Conservation (phyloP, 176 grass and related monocot species). For the Olyra latifolia region DNA sequence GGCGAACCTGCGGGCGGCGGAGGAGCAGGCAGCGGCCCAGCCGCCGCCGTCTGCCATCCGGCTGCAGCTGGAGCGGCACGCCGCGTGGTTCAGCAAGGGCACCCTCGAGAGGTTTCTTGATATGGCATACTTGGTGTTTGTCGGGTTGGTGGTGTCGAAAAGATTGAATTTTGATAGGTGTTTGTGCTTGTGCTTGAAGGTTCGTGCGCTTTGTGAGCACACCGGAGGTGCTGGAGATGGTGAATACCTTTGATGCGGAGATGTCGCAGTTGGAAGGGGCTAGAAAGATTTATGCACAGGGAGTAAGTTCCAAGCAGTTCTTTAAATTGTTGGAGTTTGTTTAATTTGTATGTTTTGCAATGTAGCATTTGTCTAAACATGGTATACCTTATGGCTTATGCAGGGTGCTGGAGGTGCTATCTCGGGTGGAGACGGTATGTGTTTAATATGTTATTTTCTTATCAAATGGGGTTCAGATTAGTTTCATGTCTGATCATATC, state of each 20-base stretch:
- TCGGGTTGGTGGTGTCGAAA: neutral
- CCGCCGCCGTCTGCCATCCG: constrained; percentile 49
- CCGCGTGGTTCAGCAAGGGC: constrained; percentile 91
- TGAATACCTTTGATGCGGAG: constrained; percentile 77
- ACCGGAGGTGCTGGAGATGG: constrained; percentile 88
- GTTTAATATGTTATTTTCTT: constrained; percentile 2
- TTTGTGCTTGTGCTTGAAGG: constrained; percentile 47
- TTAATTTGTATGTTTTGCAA: constrained; percentile 3
- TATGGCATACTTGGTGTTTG: neutral
- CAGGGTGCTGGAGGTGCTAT: constrained; percentile 65
- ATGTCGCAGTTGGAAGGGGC: constrained; percentile 96
- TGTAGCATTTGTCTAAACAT: constrained; percentile 32
- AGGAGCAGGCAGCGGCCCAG: constrained; percentile 68
- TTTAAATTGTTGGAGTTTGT: constrained; percentile 4
- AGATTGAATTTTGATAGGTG: constrained; percentile 23
- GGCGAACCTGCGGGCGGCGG: constrained; percentile 76
- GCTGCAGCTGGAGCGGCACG: constrained; percentile 61
- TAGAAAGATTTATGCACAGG: constrained; percentile 87
- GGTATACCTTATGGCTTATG: neutral
- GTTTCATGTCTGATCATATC: constrained; percentile 11
- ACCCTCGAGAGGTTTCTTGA: constrained; percentile 85
- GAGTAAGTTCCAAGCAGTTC: constrained; percentile 45
- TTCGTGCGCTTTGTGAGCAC: constrained; percentile 98
- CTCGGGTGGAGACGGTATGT: constrained; percentile 66
- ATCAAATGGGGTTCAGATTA: constrained; percentile 2